Evolutionary conservation across 345 rosid species (phyloP), one percentile per base, ranked within the genome.

Genomic region (Orychophragmus violaceus): DNA sequence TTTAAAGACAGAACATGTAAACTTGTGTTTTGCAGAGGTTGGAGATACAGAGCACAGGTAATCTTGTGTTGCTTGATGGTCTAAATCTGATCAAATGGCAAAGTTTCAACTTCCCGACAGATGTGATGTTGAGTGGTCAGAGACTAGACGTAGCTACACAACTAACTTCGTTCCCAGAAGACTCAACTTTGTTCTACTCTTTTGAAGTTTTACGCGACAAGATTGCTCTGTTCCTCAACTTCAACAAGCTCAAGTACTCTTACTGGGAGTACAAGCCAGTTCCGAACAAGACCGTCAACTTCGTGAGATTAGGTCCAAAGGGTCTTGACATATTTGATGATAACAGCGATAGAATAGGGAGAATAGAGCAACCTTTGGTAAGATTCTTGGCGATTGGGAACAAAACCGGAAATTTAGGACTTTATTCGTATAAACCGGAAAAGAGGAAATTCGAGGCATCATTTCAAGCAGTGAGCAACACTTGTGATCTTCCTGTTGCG

Each of bases 31-130:
- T 82, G 82, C 88, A 92, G 98, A 89, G 84, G 63, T 16, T 92
- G 62, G 75, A 78, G 81, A 81, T 92, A 64, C 72, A 79, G 37
- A 74, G 58, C 68, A 78, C 85, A 4, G 98, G 98, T 7, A 89
- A 92, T 75, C 71, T 92, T n/a, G 96, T 80, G 7, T 80, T 92
- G 29, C 69, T 80, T 8, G 97, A 92, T 71, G 77, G 77, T 12
- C 17, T 68, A 64, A 74, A 80, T 77, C n/a, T 39, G 27, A 76
- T 79, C 56, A 92, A 87, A 68, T 92, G 98, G 98, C 98, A 92
- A 80, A 92, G 91, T 68, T 92, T 89, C 81, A 89, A 93, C 61
- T 93, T 93, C 62, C 98, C 98, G 9, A 89, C 94, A 0, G 90
- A 93, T 59, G 84, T 86, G 41, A 87, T 93, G 79, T 80, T 89